Base-by-base conservation (phyloP, 495 filamentous ascomycete species). In the Talaromyces nanjingensis region DNA sequence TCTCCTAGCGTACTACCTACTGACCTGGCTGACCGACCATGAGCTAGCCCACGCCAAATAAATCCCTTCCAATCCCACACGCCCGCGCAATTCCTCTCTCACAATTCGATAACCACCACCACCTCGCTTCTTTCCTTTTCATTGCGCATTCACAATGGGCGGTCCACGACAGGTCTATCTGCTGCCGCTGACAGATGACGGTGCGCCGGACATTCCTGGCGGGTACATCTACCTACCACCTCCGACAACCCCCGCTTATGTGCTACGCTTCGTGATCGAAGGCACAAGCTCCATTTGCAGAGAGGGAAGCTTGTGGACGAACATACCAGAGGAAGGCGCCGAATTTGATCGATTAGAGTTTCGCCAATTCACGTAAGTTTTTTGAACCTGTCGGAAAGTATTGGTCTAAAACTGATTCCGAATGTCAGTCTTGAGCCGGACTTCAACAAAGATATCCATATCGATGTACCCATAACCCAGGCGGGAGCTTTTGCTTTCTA, bases 401-500 rank as follows among this genome's bases (percentile, higher is more conserved):
- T 20, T 56, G 33, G 62, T 37, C 14, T 34, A 18, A 20, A 65
- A 56, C 14, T 42, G 12, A 31, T 7, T 34, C 63, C 59, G 65
- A 16, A 47, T 64, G 66, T 8, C 73, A 98, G 93, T 73, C 83
- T 99, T 45, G 81, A 85, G 16, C 91, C 94, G 33, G 90, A 93
- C 73, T 99, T 99, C 84, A 96, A 94, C 74, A 87, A 89, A 69
- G 89, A 87, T 16, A 88, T 94, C 68, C 84, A 93, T 68, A 92
- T 98, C 66, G 91, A 96, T 63, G 83, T 99, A 53, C 88, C 91
- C 3, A 87, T 99, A 68, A 77, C 86, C 64, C 77, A 81, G 63
- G 87, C 96, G n/a, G 94, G 96, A 65, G 89, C 94, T 11, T 99
- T 96, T 74, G 89, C 91, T 63, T 99, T 94, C 80, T 99, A 97